Percentiles rank a stretch among this genome's conserved stretches.
Evolutionary conservation across 495 filamentous ascomycete species (phyloP).

Genomic region (Penicillium waksmanii): DNA sequence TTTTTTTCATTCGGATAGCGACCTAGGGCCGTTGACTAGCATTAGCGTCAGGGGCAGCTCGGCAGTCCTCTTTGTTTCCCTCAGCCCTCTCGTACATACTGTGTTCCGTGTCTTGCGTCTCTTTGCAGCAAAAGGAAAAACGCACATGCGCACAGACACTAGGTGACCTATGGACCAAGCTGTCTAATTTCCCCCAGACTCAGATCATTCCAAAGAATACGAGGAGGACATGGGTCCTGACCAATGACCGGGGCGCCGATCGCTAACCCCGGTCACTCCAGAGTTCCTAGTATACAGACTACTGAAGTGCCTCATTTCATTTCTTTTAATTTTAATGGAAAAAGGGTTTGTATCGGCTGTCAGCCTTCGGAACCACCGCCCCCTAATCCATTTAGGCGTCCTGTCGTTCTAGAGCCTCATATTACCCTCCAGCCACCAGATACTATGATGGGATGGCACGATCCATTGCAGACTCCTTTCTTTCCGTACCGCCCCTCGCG

Average conservation of each 20-base stretch:
- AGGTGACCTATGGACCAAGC: background rate
- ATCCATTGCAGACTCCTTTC: background rate
- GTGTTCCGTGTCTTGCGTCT: background rate
- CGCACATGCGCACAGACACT: constrained; percentile 8
- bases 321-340: background rate
- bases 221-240: background rate
- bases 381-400: background rate
- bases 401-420: background rate
- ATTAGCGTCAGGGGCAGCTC: constrained; percentile 1
- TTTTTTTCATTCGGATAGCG: background rate
- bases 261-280: background rate
- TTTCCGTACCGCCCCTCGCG: background rate
- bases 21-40: background rate
- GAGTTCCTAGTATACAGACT: background rate
- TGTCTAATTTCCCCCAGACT: constrained; percentile 10
- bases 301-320: background rate
- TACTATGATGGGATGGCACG: background rate
- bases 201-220: constrained; percentile 5
- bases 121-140: background rate
- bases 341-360: background rate
- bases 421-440: background rate
- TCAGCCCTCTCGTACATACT: background rate
- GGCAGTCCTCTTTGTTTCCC: constrained; percentile 1
- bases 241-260: background rate
- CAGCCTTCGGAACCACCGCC: too few species aligned